phyloP scores from a whole-genome alignment of 2,329 filamentous ascomycete genomes.

The Monilinia fructigena region DNA sequence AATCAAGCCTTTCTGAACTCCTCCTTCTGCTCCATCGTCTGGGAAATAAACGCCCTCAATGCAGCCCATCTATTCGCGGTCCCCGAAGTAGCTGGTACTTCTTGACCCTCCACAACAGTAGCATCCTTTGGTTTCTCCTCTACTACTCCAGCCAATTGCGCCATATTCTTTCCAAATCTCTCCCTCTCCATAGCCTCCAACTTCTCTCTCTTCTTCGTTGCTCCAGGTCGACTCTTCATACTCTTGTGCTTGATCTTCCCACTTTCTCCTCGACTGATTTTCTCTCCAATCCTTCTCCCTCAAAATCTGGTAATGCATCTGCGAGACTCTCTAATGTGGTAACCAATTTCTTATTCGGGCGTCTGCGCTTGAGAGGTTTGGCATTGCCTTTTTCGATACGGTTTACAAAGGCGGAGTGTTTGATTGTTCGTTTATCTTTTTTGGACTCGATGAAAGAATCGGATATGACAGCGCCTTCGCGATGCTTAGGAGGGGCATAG shows the following conservation, averaged over 20 bases:
- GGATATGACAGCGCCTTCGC: slow-evolving; percentile 50
- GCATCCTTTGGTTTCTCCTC: slow-evolving; percentile 20
- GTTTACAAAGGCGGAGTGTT: slow-evolving; percentile 75
- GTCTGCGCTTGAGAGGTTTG: slow-evolving; percentile 60
- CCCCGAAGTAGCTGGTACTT: slow-evolving; percentile 29
- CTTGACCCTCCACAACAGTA: slow-evolving; percentile 23
- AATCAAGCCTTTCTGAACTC: slow-evolving; percentile 54
- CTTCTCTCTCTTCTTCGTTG: slow-evolving; percentile 78
- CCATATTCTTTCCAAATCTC: slow-evolving; percentile 81
- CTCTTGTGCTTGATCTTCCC: slow-evolving; percentile 72
- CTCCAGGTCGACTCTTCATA: slow-evolving; percentile 71
- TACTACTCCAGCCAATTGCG: slow-evolving; percentile 53
- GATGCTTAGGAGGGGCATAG: slow-evolving; percentile 37
- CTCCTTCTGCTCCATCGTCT: slow-evolving; percentile 83
- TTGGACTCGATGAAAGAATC: slow-evolving; percentile 70
- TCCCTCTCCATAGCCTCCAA: slow-evolving; percentile 79
- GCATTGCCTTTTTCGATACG: slow-evolving; percentile 64
- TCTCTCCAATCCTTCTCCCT: slow-evolving; percentile 43
- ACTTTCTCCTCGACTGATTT: slow-evolving; percentile 45
- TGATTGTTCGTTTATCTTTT: slow-evolving; percentile 78
- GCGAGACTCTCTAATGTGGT: slow-evolving; percentile 73
- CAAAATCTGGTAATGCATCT: slow-evolving; percentile 69
- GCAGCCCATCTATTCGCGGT: slow-evolving; percentile 73
- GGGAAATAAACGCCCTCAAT: slow-evolving; percentile 72
- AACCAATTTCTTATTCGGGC: slow-evolving; percentile 74